phyloP scores from a whole-genome alignment of 345 rosid genomes.

The Cardamine resedifolia region DNA sequence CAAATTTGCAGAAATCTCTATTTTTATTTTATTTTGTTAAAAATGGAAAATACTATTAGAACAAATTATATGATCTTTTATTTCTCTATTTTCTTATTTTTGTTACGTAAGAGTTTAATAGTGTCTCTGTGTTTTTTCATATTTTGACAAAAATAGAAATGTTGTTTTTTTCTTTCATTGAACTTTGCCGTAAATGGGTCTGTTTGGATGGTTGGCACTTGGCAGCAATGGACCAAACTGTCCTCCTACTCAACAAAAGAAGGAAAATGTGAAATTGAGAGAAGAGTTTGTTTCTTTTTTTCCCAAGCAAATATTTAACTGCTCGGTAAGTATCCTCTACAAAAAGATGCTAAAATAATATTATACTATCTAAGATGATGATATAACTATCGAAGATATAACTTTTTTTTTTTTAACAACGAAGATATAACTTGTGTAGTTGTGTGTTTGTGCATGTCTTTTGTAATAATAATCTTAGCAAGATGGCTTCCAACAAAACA shows the following conservation, averaged over 20 bases:
- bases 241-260: constrained; percentile 17
- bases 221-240: constrained; percentile 27
- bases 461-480: background rate
- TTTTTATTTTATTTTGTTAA: too few species aligned
- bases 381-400: background rate
- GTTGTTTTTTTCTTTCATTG: constrained; percentile 8
- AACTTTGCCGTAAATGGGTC: constrained; percentile 36
- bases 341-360: background rate
- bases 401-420: too few species aligned
- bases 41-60: background rate
- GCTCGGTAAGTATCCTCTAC: background rate
- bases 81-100: background rate
- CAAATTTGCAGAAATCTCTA: background rate
- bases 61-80: background rate
- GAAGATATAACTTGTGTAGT: background rate
- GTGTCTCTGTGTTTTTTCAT: background rate
- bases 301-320: background rate
- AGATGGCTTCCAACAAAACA: background rate
- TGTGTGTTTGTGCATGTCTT: constrained; percentile 2
- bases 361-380: background rate
- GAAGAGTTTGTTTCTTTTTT: background rate
- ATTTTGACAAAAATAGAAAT: constrained; percentile 21
- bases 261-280: background rate
- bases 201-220: constrained; percentile 33
- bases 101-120: background rate